Conservation (phyloP, 495 filamentous ascomycete genomes). For the Hyaloscypha variabilis region DNA sequence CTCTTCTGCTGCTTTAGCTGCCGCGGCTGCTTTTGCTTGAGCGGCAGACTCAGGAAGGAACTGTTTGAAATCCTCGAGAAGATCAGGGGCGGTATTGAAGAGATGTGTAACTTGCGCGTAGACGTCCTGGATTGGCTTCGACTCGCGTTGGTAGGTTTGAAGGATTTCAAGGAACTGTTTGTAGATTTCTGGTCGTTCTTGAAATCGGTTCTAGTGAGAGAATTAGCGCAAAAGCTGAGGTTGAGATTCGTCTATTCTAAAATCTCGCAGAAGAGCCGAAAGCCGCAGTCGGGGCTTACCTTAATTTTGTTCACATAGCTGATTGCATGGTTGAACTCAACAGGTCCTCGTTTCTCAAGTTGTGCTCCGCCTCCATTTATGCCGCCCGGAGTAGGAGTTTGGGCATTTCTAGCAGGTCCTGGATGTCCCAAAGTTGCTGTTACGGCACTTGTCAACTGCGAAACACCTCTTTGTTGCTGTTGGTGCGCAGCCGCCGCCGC, state of each 20-base stretch:
- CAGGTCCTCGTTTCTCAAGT: constrained; percentile 86
- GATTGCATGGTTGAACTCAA: constrained; percentile 99
- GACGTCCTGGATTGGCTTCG: constrained; percentile 97
- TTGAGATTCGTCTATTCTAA: not conserved
- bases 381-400: constrained; percentile 52
- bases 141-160: constrained; percentile 97
- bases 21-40: constrained; percentile 74
- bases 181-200: constrained; percentile 95
- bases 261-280: not conserved
- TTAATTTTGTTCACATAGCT: constrained; percentile 99
- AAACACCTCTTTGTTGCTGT: constrained; percentile 81
- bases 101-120: constrained; percentile 96
- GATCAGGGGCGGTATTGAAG: constrained; percentile 92
- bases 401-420: constrained; percentile 31
- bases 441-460: constrained; percentile 76
- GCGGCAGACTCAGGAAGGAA: constrained; percentile 97
- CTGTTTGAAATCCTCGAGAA: constrained; percentile 98
- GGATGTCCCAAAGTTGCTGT: constrained; percentile 48
- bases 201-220: constrained; percentile 79
- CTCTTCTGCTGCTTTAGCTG: constrained; percentile 66
- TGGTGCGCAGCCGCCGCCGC: constrained; percentile 62
- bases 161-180: constrained; percentile 99
- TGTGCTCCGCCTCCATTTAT: constrained; percentile 52
- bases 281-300: constrained; percentile 47
- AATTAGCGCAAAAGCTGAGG: not conserved